Conservation (phyloP, 257 asterid genomes). For the Nicotiana knightiana region DNA sequence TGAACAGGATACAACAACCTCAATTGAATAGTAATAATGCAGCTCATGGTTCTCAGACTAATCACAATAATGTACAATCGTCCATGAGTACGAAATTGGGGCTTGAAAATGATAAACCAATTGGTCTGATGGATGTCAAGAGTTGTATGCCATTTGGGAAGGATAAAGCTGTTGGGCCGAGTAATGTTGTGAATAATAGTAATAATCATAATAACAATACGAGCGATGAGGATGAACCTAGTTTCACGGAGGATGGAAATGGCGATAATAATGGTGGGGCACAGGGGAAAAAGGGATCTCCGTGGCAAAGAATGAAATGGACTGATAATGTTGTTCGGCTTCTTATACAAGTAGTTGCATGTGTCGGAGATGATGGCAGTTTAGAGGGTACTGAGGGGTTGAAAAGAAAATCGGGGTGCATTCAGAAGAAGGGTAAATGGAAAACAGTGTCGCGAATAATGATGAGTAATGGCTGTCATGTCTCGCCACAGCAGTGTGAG, state of each 20-base stretch:
- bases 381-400: conserved; percentile 27
- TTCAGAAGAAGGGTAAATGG: conserved; percentile 61
- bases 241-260: conserved; percentile 26
- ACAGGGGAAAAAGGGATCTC: conserved; percentile 33
- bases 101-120: conserved; percentile 11
- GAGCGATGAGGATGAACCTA: conserved; percentile 31
- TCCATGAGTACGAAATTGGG: conserved; percentile 9
- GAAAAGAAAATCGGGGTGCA: conserved; percentile 28
- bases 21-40: conserved; percentile 9
- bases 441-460: conserved; percentile 45
- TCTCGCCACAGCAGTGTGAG: conserved; percentile 65
- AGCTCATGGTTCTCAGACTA: neutral
- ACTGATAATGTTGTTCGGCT: conserved; percentile 44
- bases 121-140: conserved; percentile 12
- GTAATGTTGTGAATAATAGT: conserved; percentile 5
- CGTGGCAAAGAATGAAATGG: conserved; percentile 67
- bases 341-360: conserved; percentile 47
- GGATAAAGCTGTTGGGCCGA: conserved; percentile 8
- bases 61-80: conserved; percentile 4
- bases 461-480: conserved; percentile 47
- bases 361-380: conserved; percentile 43
- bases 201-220: conserved; percentile 14
- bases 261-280: conserved; percentile 14
- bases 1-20: conserved; percentile 26
- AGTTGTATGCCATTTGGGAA: conserved; percentile 20